Evolutionary conservation across 208 protist species (phyloP), one percentile per base, ranked within the genome.

Genomic region (Trypanosoma brucei): DNA sequence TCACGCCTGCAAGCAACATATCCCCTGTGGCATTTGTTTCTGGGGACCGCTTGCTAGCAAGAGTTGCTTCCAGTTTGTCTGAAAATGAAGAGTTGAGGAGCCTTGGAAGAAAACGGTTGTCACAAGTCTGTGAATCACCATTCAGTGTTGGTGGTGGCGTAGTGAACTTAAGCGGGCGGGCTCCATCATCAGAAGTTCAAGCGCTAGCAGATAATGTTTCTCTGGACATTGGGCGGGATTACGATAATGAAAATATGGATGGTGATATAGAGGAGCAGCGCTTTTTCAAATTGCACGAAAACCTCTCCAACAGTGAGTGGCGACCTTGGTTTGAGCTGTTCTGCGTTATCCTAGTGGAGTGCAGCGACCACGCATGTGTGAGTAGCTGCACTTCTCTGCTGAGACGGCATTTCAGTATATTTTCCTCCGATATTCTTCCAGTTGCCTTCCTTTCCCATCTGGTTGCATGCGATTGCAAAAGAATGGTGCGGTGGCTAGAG

Each of bases 311-410:
- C 3, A 65, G 59, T 46, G 79, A 72, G 59, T 93, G 87, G 87
- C 71, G 69, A 22, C 65, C 58, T 40, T 93, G 87, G 87, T 88
- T 86, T 70, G 80, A 88, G 60, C 74, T 75, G 39, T 86, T 91
- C 53, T 80, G 73, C 45, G 52, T 84, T 0, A 64, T 72, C 30
- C 59, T 91, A n/a, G 58, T 91, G 2, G 77, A 86, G 49, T 70
- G 57, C 54, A 87, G 84, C 59, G 65, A 59, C 30, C 76, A 83
- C 45, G 65, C 70, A 35, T 81, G 80, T 62, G 76, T 93, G 1
- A 72, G 66, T 36, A 79, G 72, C 31, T 93, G 87, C 55, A 81
- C 70, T 34, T 55, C 59, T 6, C 75, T 93, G 9, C 65, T 86
- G 31, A 69, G 78, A 48, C 62, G 78, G 33, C 82, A 93, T 68